Percentiles rank a stretch among this genome's conserved stretches.
phyloP scores from a whole-genome alignment of 108 stramenopile genomes.

The Skeletonema tropicum region DNA sequence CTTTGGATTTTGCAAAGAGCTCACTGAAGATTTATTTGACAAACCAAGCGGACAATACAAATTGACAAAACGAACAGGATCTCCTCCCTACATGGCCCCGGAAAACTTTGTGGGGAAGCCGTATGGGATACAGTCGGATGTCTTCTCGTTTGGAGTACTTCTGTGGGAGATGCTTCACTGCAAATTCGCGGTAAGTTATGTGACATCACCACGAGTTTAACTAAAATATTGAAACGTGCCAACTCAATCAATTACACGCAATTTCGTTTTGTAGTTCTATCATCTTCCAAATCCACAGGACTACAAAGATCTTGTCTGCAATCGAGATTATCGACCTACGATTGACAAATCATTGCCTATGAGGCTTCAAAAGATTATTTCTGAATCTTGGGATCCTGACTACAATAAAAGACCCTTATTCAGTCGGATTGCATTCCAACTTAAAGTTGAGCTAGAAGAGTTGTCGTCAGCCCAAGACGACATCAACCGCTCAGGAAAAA shows the following conservation, averaged over 20 bases:
- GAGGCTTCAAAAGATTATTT: slow-evolving; percentile 36
- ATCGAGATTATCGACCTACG: slow-evolving; percentile 25
- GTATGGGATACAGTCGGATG: slow-evolving; percentile 41
- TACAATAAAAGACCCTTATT: slow-evolving; percentile 45
- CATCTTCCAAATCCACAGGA: slow-evolving; percentile 12
- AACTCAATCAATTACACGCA: background rate
- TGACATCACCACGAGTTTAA: too few relatives aligned
- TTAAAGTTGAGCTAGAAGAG: slow-evolving; percentile 28
- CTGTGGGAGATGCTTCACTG: slow-evolving; percentile 55
- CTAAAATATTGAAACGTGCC: background rate
- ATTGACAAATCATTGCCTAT: slow-evolving; percentile 29
- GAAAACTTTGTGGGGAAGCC: slow-evolving; percentile 29
- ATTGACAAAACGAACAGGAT: slow-evolving; percentile 38
- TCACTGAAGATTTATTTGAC: slow-evolving; percentile 15
- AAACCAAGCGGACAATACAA: slow-evolving; percentile 43
- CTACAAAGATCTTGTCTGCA: slow-evolving; percentile 27
- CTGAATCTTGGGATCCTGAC: slow-evolving; percentile 41
- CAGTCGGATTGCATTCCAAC: slow-evolving; percentile 29
- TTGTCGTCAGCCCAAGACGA: background rate
- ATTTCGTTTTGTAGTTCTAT: slow-evolving; percentile 27
- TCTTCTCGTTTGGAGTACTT: slow-evolving; percentile 49
- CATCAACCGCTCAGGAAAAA: slow-evolving; percentile 15
- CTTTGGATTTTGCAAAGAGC: slow-evolving; percentile 50
- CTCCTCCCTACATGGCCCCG: slow-evolving; percentile 41
- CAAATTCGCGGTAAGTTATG: slow-evolving; percentile 37